Evolutionary conservation across 2,329 filamentous ascomycete genomes (phyloP).

Genomic region (Talaromyces sp.): DNA sequence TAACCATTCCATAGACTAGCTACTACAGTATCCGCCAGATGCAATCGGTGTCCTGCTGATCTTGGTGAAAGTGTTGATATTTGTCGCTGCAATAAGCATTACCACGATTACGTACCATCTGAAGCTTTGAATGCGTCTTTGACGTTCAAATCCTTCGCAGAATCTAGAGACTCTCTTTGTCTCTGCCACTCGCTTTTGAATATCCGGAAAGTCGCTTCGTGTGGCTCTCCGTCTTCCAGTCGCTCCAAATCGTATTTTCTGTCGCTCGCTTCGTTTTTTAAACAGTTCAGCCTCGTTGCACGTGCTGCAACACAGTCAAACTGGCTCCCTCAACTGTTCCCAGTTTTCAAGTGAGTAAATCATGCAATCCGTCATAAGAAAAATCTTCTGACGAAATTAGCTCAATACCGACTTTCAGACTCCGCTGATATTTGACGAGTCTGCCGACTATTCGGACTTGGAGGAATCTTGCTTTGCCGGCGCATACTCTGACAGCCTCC

Average conservation of each 20-base stretch:
- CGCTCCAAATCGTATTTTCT: slow-evolving; percentile 41
- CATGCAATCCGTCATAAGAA: slow-evolving; percentile 8
- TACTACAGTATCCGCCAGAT: not conserved
- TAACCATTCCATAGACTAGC: not conserved
- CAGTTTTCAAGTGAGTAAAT: slow-evolving; percentile 43
- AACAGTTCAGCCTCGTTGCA: slow-evolving; percentile 40
- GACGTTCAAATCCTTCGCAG: slow-evolving; percentile 29
- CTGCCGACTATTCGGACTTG: slow-evolving; percentile 45
- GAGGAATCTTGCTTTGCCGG: slow-evolving; percentile 45
- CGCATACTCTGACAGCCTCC: slow-evolving; percentile 50
- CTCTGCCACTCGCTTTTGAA: slow-evolving; percentile 24
- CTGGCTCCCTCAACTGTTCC: slow-evolving; percentile 49
- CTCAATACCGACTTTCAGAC: slow-evolving; percentile 46
- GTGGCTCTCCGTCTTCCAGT: slow-evolving; percentile 36
- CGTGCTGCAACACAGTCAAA: slow-evolving; percentile 46
- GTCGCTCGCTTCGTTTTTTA: slow-evolving; percentile 43
- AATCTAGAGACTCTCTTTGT: slow-evolving; percentile 43
- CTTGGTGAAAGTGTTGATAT: slow-evolving; percentile 5
- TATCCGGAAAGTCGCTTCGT: slow-evolving; percentile 30
- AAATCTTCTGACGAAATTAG: slow-evolving; percentile 25
- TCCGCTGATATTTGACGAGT: slow-evolving; percentile 48
- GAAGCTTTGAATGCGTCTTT: slow-evolving; percentile 33
- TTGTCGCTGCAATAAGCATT: not conserved
- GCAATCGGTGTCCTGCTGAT: slow-evolving; percentile 13
- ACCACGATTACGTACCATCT: slow-evolving; percentile 3